These are phyloP conservation scores for Phragmites australis DNA, from an alignment of 176 grass and related monocot species.

Conservation along the genomic window DNA sequence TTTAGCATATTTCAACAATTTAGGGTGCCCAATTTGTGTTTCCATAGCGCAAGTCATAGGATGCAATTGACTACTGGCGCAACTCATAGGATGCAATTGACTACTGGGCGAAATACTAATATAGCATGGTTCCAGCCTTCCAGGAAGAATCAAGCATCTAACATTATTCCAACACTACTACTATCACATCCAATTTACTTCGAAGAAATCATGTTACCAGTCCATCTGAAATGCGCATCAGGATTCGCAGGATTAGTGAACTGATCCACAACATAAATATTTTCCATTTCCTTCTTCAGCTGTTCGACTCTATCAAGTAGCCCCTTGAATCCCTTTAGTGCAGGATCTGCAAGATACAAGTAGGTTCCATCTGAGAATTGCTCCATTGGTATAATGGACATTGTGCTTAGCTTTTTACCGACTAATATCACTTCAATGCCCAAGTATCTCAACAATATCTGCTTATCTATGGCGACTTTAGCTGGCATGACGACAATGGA, in stretches of 20 bases:
- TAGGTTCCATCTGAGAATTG: background rate
- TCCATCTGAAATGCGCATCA: slow-evolving; percentile 76
- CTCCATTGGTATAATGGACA: background rate
- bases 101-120: background rate
- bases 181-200: background rate
- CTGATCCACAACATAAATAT: slow-evolving; percentile 71
- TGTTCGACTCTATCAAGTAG: slow-evolving; percentile 61
- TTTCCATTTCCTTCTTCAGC: slow-evolving; percentile 55
- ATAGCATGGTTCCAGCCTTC: background rate
- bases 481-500: slow-evolving; percentile 69
- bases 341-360: slow-evolving; percentile 59
- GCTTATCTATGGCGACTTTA: slow-evolving; percentile 69
- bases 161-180: background rate
- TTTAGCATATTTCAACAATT: background rate
- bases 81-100: background rate
- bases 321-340: slow-evolving; percentile 59
- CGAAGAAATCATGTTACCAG: slow-evolving; percentile 49
- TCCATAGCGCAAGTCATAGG: background rate
- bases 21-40: background rate
- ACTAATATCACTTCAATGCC: slow-evolving; percentile 71
- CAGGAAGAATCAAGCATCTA: slow-evolving; percentile 10
- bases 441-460: slow-evolving; percentile 66
- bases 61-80: background rate
- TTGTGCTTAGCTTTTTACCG: slow-evolving; percentile 39
- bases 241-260: slow-evolving; percentile 73